A percentile compares a stretch with the other conserved stretches of the same genome.
Conservation (phyloP, 345 rosid genomes). For the Linum lewisii region DNA sequence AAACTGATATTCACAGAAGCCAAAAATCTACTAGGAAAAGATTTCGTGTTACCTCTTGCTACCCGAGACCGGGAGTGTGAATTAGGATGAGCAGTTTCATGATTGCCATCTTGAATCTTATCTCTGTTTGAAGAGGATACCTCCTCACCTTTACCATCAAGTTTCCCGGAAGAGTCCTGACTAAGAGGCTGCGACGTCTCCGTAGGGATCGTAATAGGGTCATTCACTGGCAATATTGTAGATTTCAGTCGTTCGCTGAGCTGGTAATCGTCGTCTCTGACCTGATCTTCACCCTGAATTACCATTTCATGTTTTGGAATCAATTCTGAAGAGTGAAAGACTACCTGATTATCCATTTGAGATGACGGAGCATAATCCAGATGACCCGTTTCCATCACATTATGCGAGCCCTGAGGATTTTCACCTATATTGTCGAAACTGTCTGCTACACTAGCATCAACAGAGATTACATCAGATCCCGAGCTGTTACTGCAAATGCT, state of each 20-base stretch:
- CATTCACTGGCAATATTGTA: slow-evolving; percentile 20
- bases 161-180: slow-evolving; percentile 20
- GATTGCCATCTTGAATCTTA: slow-evolving; percentile 33
- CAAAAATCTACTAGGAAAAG: background rate
- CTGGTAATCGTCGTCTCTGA: slow-evolving; percentile 16
- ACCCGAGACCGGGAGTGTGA: slow-evolving; percentile 27
- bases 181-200: slow-evolving; percentile 28
- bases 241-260: slow-evolving; percentile 18
- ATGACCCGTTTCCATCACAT: slow-evolving; percentile 13
- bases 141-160: slow-evolving; percentile 26
- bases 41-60: slow-evolving; percentile 40
- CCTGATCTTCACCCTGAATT: slow-evolving; percentile 20
- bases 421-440: slow-evolving; percentile 26
- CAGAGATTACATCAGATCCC: slow-evolving; percentile 33
- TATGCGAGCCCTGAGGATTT: slow-evolving; percentile 18
- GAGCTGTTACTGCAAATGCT: slow-evolving; percentile 47
- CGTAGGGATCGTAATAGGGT: slow-evolving; percentile 18
- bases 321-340: slow-evolving; percentile 15
- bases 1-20: background rate
- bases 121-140: slow-evolving; percentile 25
- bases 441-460: slow-evolving; percentile 34
- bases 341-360: slow-evolving; percentile 25
- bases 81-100: slow-evolving; percentile 31
- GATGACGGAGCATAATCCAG: slow-evolving; percentile 28
- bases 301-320: slow-evolving; percentile 14